Conservation (phyloP, 257 asterid species). For the Ophiorrhiza pumila region DNA sequence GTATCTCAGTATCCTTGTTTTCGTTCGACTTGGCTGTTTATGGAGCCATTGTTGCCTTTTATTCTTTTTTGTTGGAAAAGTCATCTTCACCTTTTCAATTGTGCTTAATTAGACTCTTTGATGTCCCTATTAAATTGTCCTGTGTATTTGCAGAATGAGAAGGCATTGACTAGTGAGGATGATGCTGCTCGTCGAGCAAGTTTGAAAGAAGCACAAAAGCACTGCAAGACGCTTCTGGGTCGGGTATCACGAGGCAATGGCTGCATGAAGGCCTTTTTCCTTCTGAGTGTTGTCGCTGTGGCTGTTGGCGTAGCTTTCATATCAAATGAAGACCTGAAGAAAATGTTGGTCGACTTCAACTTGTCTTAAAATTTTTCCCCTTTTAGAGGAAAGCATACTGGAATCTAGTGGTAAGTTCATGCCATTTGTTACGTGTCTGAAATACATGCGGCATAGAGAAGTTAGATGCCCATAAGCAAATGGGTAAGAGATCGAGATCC, state of each 20-base stretch:
- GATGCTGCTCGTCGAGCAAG: conserved; percentile 12
- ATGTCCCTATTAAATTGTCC: not conserved
- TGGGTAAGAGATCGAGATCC: conserved; percentile 27
- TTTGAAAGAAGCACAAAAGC: conserved; percentile 28
- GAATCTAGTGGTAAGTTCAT: conserved; percentile 14
- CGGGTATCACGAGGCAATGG: conserved; percentile 23
- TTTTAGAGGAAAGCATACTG: conserved; percentile 9
- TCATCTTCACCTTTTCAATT: not conserved
- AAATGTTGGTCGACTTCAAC: conserved; percentile 27
- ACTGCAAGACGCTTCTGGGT: conserved; percentile 22
- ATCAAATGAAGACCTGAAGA: conserved; percentile 22
- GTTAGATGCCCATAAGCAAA: conserved; percentile 27
- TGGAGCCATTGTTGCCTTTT: not conserved
- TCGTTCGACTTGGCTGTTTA: not conserved
- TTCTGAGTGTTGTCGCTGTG: conserved; percentile 14
- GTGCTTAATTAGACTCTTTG: not conserved
- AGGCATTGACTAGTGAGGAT: conserved; percentile 17
- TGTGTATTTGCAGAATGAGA: conserved; percentile 22
- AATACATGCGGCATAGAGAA: conserved; percentile 28
- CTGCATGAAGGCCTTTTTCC: conserved; percentile 17
- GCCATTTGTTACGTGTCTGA: conserved; percentile 25
- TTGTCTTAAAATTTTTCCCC: conserved; percentile 16
- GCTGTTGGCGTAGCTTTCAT: conserved; percentile 20
- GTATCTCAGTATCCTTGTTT: not conserved
- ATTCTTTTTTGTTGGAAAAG: not conserved